Evolutionary conservation across 106 monocot genomes (phyloP).

Genomic region (Dendrobium chrysotoxum): DNA sequence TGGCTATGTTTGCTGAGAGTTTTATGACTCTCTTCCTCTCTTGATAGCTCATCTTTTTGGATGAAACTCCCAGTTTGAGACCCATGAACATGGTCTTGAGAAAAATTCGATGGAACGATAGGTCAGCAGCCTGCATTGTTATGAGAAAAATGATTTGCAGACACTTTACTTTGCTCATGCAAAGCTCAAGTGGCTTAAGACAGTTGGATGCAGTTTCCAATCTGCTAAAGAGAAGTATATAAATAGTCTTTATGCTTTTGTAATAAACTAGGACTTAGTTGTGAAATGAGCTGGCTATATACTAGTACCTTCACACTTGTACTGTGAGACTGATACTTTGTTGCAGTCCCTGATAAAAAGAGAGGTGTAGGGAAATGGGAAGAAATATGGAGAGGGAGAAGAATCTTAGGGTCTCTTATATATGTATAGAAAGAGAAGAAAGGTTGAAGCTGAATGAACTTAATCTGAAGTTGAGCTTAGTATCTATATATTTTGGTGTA

Average conservation of each 20-base stretch:
- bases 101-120: constrained; percentile 35
- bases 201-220: too few species aligned
- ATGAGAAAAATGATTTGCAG: background rate
- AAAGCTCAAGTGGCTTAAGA: too few species aligned
- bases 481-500: background rate
- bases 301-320: background rate
- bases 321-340: background rate
- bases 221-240: too few species aligned
- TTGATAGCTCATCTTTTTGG: constrained; percentile 25
- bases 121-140: constrained; percentile 3
- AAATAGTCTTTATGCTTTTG: too few species aligned
- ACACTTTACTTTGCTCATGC: background rate
- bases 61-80: constrained; percentile 22
- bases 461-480: background rate
- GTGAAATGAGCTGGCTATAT: too few species aligned
- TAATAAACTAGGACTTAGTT: too few species aligned
- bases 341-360: background rate
- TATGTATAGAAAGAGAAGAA: too few species aligned
- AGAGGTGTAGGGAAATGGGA: background rate
- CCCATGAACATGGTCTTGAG: constrained; percentile 47
- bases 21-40: constrained; percentile 63
- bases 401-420: too few species aligned
- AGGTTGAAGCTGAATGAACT: background rate
- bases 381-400: too few species aligned
- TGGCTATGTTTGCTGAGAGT: constrained; percentile 50